Evolutionary conservation across 345 rosid species (phyloP).

Genomic region (Camelina laxa): DNA sequence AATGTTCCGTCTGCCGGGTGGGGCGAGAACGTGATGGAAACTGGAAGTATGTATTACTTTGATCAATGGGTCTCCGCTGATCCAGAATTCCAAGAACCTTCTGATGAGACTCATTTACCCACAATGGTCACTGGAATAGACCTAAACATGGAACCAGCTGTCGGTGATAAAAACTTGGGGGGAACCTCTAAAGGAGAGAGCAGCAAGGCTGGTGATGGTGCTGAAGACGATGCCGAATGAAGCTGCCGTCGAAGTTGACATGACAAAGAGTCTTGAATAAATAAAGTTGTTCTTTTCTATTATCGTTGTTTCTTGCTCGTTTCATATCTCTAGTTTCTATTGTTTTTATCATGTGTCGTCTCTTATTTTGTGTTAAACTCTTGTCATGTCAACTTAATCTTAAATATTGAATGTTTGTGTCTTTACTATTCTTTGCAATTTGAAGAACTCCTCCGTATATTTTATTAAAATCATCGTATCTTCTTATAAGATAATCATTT

Average conservation of each 20-base stretch:
- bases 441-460: not conserved
- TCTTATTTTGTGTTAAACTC: not conserved
- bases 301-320: slow-evolving; percentile 9
- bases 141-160: slow-evolving; percentile 11
- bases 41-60: not conserved
- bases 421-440: slow-evolving; percentile 4
- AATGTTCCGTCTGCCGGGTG: not conserved
- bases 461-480: not conserved
- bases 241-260: not conserved
- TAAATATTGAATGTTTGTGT: slow-evolving; percentile 13
- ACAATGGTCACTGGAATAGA: not conserved
- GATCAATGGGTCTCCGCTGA: not conserved
- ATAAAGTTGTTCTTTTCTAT: not conserved
- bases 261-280: not conserved
- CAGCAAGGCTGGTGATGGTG: slow-evolving; percentile 12
- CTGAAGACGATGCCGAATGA: slow-evolving; percentile 16
- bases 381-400: slow-evolving; percentile 5
- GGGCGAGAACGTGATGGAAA: not conserved
- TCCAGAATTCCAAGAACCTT: not conserved
- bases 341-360: not conserved
- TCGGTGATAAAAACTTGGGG: not conserved
- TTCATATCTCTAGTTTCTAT: not conserved
- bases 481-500: not conserved
- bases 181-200: slow-evolving; percentile 12
- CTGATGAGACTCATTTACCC: slow-evolving; percentile 10